Base-by-base conservation (phyloP, 2,329 filamentous ascomycete genomes). In the Fonsecaea erecta region DNA sequence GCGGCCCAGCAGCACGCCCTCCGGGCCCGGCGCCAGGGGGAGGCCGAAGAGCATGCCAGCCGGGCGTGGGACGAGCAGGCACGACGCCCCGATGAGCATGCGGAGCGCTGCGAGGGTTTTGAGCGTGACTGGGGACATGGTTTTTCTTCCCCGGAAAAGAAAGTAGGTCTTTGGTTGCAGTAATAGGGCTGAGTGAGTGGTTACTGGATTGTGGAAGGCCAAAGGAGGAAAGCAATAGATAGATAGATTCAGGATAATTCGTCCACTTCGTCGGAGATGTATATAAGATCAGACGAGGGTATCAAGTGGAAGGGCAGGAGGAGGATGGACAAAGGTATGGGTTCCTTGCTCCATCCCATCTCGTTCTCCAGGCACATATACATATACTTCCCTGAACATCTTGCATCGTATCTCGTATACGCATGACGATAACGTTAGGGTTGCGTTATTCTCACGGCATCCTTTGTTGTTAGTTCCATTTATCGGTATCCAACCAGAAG, bases 31-130 rank as follows among this genome's bases (percentile, higher is more conserved):
- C 8, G 57, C 52, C 14, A 65, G 30, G 3, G 51, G 48, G 40
- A 54, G 28, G 14, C 63, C 63, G 46, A 53, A 60, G 8, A 65
- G 51, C 18, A 52, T 34, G 8, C 51, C 63, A 5, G 46, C 52
- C 4, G 52, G 63, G 18, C 57, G 57, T 2, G 63, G 63, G 7
- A 61, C 35, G 24, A 65, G 18, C 18, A 65, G 51, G 56, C 37
- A 51, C 18, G 63, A 52, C 3, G 40, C 46, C 11, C 63, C 63
- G 34, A 60, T 37, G 16, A 46, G 30, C 57, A 65, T 57, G 63
- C 63, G 63, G 11, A 65, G 46, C 14, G 32, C 40, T 11, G 63
- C 48, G 28, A 65, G 32, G 26, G 56, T 40, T 48, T 57, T 55
- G 7, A 65, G 28, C 12, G 57, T 51, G 18, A 60, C 26, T 3